Conservation (phyloP, 2,329 filamentous ascomycete species). For the Dendryphion nanum region DNA sequence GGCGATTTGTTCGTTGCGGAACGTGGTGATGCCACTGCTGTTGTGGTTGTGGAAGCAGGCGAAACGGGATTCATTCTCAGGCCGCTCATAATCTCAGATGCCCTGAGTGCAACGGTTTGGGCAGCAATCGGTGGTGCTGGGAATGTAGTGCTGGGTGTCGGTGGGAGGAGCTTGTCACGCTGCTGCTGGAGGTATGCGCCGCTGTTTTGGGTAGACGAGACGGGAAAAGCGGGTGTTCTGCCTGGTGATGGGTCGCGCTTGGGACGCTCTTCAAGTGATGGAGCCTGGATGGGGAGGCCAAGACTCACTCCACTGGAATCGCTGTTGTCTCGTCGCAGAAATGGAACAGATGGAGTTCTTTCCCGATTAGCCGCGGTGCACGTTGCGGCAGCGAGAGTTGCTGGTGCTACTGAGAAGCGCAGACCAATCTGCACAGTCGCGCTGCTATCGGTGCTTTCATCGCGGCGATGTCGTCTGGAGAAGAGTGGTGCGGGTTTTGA, state of each 20-base stretch:
- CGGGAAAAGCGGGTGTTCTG: slow-evolving; percentile 23
- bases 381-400: slow-evolving; percentile 34
- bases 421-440: slow-evolving; percentile 72
- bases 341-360: slow-evolving; percentile 7
- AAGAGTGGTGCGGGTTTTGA: slow-evolving; percentile 40
- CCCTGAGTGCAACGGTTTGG: slow-evolving; percentile 9
- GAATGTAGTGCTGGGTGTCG: slow-evolving; percentile 20
- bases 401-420: slow-evolving; percentile 56
- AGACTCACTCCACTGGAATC: slow-evolving; percentile 27
- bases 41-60: slow-evolving; percentile 11
- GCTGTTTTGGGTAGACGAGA: slow-evolving; percentile 25
- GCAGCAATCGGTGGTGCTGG: slow-evolving; percentile 8
- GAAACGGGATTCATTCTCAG: slow-evolving; percentile 37
- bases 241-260: slow-evolving; percentile 20
- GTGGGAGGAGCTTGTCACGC: slow-evolving; percentile 34
- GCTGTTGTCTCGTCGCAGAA: slow-evolving; percentile 22
- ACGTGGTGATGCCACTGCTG: slow-evolving; percentile 1
- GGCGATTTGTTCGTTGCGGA: slow-evolving; percentile 3
- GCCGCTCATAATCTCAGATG: slow-evolving; percentile 27
- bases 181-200: slow-evolving; percentile 32
- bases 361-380: slow-evolving; percentile 21
- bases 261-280: too few species aligned
- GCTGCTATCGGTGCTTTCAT: slow-evolving; percentile 63
- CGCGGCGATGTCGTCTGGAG: slow-evolving; percentile 46
- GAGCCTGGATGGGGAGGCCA: slow-evolving; percentile 31